Evolutionary conservation across 1,284 basidiomycete genomes (phyloP), one percentile per base, ranked within the genome.

Genomic region (Trichosporon sp.): DNA sequence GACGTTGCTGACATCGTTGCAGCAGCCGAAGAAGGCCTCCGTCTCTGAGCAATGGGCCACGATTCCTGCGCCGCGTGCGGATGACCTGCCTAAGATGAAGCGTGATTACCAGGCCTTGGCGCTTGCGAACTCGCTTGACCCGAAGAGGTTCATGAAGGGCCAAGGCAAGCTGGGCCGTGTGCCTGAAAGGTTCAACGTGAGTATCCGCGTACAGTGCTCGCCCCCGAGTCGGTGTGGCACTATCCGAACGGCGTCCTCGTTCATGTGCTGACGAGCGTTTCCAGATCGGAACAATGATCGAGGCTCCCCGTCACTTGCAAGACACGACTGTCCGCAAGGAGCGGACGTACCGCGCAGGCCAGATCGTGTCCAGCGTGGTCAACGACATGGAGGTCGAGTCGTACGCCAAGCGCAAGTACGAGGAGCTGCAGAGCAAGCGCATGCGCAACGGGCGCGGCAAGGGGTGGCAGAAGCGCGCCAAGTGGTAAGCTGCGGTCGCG

Each of bases 381-480:
- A 88, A 89, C 68, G 94, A 98, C 80, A 87, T 90, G 2, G 89
- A 91, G 76, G 86, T 91, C 19, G 88, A 87, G 71, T 84, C 87
- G 62, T 97, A 96, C 77, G 91, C 95, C 40, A 97, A 97, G 83
- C 88, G 88, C 82, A 98, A 97, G 82, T 97, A 94, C 79, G 86
- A 86, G 65, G 92, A 95, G 69, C 79, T 96, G 64, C 90, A 94
- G 79, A 76, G 79, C 29, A 85, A 86, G 65, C 85, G 88, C 70
- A 89, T 87, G 61, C 87, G 87, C 52, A 87, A 84, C 74, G 92
- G 91, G 10, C 84, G 86, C 66, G 89, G 88, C 60, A 92, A 89
- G 9, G 82, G 90, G 13, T 85, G 84, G 65, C 86, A 86, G 68
- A 91, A 87, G 81, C 85, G 86, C 67, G 85, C 68, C 23, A 77